Evolutionary conservation across 139 green algal genomes (phyloP), one percentile per base, ranked within the genome.

Genomic region (Deuterostichococcus epilithicus): DNA sequence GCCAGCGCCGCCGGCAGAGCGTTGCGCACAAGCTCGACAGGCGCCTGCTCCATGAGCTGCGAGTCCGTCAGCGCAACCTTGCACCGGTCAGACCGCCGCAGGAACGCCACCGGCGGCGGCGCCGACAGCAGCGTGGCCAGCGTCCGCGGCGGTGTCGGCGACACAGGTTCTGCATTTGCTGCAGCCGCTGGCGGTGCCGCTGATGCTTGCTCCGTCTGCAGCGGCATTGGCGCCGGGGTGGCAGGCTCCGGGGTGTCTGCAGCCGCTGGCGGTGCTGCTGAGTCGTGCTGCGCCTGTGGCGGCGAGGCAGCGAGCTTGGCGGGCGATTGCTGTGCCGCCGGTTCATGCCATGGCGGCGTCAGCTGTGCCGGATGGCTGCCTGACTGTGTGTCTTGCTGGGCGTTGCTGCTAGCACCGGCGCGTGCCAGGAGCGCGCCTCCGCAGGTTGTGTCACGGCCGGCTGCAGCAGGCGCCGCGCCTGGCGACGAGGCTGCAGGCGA

Each of bases 21-120:
- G 68, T 67, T 23, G n/a, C 76, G 60, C 47, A 81, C 76, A 60
- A 81, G 45, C 52, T 81, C 76, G 22, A 47, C 72, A n/a, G 76
- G 76, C 37, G 76, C 60, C 4, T 39, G 26, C 0, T 58, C 28
- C 22, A 59, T 32, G 35, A 81, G 58, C 58, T 81, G 33, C 25
- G 76, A 69, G 35, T 81, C 76, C 60, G 37, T 58, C 22, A 81
- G 36, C 10, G 76, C 52, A 13, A 63, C 20, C 52, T 28, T 23
- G 52, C 52, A 20, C 18, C 52, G 18, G 52, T 63, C 52, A 5
- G 52, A 23, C 18, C 52, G 52, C 10, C 52, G 52, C 52, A 63
- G 52, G 13, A n/a, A 25, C 52, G 28, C 52, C 52, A 63, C 18
- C 52, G 52, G 52, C 52, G 20, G 10, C 52, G 52, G 52, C 52